Conservation (phyloP, 2,329 filamentous ascomycete species). For the Epichloe elymi region DNA sequence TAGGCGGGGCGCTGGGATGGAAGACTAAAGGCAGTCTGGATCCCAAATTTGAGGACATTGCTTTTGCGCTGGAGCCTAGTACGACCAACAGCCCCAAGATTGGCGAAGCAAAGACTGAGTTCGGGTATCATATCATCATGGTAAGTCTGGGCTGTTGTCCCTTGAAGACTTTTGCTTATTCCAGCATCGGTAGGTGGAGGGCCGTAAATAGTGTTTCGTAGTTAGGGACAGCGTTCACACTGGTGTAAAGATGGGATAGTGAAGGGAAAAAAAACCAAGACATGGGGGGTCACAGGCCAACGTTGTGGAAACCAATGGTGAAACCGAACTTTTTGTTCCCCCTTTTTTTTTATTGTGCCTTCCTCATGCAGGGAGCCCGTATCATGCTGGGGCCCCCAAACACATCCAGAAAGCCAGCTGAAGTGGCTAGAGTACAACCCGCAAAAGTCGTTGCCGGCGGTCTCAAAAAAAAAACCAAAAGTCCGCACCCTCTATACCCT, state of each 20-base stretch:
- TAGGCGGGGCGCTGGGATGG: slow-evolving; percentile 61
- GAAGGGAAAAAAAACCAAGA: too few relatives aligned
- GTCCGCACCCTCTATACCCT: slow-evolving; percentile 26
- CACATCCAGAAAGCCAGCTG: slow-evolving; percentile 31
- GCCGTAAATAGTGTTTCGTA: slow-evolving; percentile 21
- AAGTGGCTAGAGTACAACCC: slow-evolving; percentile 35
- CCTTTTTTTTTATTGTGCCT: slow-evolving; percentile 26
- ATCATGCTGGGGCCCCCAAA: slow-evolving; percentile 19
- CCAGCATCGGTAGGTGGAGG: slow-evolving; percentile 21
- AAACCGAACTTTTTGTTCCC: slow-evolving; percentile 14
- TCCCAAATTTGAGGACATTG: slow-evolving; percentile 57
- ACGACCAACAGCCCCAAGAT: slow-evolving; percentile 50
- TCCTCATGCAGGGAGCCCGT: slow-evolving; percentile 21
- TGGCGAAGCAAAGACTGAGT: slow-evolving; percentile 58
- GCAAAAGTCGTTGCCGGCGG: slow-evolving; percentile 23
- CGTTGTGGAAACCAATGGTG: background rate
- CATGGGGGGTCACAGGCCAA: background rate
- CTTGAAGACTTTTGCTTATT: background rate
- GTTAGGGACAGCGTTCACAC: too few relatives aligned
- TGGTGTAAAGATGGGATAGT: too few relatives aligned
- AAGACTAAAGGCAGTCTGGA: slow-evolving; percentile 56
- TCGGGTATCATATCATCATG: slow-evolving; percentile 74
- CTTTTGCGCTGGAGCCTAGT: slow-evolving; percentile 55
- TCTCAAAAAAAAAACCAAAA: slow-evolving; percentile 17
- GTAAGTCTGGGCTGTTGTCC: slow-evolving; percentile 26